Conservation (phyloP, 306 rosid genomes). For the Pyrus betulifolia region DNA sequence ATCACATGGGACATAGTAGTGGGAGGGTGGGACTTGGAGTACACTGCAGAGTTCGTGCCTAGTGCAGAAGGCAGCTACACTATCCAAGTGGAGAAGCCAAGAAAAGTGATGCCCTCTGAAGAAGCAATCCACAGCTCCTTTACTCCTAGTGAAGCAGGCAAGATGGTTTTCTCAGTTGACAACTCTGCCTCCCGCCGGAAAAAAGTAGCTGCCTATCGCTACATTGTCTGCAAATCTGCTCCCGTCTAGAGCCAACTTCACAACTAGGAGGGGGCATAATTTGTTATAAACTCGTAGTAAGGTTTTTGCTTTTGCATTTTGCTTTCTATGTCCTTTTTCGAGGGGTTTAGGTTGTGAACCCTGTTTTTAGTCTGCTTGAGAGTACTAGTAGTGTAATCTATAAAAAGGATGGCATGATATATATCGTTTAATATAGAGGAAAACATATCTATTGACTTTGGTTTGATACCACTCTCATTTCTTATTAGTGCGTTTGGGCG, state of each 20-base stretch:
- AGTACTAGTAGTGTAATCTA: slow-evolving; percentile 27
- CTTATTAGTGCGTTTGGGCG: background rate
- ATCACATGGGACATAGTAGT: slow-evolving; percentile 95
- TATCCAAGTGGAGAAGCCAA: slow-evolving; percentile 67
- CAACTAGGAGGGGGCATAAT: background rate
- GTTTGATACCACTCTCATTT: slow-evolving; percentile 4
- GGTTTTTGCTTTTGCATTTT: background rate
- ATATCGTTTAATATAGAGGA: slow-evolving; percentile 27
- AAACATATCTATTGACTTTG: slow-evolving; percentile 25
- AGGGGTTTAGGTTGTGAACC: slow-evolving; percentile 25
- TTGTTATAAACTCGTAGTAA: background rate
- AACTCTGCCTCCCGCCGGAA: slow-evolving; percentile 68
- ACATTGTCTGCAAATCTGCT: slow-evolving; percentile 53
- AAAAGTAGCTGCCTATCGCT: slow-evolving; percentile 88
- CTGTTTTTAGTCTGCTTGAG: slow-evolving; percentile 11
- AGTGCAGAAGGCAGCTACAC: slow-evolving; percentile 71
- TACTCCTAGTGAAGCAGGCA: slow-evolving; percentile 59
- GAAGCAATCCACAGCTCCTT: slow-evolving; percentile 83
- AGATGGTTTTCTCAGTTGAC: slow-evolving; percentile 78
- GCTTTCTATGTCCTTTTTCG: slow-evolving; percentile 2
- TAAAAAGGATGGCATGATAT: slow-evolving; percentile 15
- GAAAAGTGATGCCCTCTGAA: slow-evolving; percentile 52
- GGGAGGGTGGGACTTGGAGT: slow-evolving; percentile 94
- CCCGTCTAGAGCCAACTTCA: background rate
- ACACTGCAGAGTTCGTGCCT: slow-evolving; percentile 87